phyloP scores from a whole-genome alignment of 805 yeast species.

The Cephaloascus fragrans region DNA sequence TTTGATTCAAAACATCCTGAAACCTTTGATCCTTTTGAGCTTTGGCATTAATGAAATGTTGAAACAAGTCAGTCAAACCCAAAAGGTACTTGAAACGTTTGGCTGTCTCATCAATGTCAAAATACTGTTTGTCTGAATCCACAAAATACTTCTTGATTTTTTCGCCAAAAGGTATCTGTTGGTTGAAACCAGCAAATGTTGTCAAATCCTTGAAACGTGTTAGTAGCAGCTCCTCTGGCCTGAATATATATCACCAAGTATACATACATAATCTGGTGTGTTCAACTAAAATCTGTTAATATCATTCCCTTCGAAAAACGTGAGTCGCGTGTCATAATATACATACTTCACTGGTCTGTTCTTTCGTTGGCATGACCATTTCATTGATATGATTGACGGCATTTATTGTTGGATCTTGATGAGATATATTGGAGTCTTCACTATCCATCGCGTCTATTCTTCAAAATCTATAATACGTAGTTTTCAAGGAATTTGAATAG shows the following conservation, averaged over 20 bases:
- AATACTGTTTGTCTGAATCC: constrained; percentile 21
- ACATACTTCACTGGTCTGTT: background rate
- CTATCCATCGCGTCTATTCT: too few relatives aligned
- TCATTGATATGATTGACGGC: background rate
- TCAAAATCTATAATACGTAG: too few relatives aligned
- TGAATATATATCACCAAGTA: too few relatives aligned
- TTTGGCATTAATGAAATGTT: constrained; percentile 57
- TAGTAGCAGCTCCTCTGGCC: too few relatives aligned
- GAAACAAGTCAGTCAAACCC: constrained; percentile 56
- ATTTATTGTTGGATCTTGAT: too few relatives aligned
- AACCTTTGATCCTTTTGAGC: constrained; percentile 54
- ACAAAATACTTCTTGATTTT: constrained; percentile 20
- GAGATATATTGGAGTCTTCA: too few relatives aligned
- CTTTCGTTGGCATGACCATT: background rate
- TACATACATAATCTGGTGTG: constrained; percentile 1
- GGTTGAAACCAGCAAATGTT: constrained; percentile 2
- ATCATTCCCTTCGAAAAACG: background rate
- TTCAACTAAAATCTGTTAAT: constrained; percentile 1
- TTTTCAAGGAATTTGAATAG: too few relatives aligned
- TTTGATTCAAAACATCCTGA: constrained; percentile 36
- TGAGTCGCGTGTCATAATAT: background rate
- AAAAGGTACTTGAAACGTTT: constrained; percentile 58
- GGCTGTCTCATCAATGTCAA: constrained; percentile 51
- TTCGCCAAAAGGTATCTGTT: constrained; percentile 1
- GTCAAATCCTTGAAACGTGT: constrained; percentile 2